These are phyloP conservation scores for Flueggea neowawraea DNA, from an alignment of 441 rosid species.

Conservation along the genomic window DNA sequence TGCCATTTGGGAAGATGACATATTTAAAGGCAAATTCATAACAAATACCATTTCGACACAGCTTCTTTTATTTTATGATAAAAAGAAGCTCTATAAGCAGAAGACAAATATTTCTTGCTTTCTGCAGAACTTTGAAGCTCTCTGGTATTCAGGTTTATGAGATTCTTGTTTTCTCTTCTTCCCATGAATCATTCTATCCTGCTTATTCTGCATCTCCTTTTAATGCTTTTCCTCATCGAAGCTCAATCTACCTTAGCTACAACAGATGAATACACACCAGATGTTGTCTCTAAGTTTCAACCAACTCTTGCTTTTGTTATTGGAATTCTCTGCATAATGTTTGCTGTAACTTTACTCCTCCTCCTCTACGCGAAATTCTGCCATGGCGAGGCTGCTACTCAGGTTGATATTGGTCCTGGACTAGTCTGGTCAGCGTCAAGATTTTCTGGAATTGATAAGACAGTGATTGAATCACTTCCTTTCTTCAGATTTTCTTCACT, in stretches of 20 bases:
- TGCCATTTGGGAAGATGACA: conserved; percentile 4
- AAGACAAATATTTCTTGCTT: conserved; percentile 1
- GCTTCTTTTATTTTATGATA: neutral
- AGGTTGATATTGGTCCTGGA: conserved; percentile 14
- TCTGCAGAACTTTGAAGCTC: conserved; percentile 2
- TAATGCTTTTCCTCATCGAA: conserved; percentile 21
- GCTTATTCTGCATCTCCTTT: conserved; percentile 2
- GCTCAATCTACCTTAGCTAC: conserved; percentile 28
- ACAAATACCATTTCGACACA: neutral
- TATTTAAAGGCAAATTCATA: neutral
- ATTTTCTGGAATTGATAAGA: conserved; percentile 64
- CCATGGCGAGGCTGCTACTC: conserved; percentile 28
- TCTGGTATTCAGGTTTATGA: too few species aligned
- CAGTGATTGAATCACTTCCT: conserved; percentile 75
- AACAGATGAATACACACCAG: conserved; percentile 20
- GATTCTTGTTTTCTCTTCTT: neutral
- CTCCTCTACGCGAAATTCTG: conserved; percentile 69
- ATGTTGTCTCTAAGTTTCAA: conserved; percentile 38
- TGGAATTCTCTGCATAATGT: conserved; percentile 64
- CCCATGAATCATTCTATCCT: conserved; percentile 34
- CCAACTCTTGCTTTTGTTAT: conserved; percentile 80
- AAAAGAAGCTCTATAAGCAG: neutral
- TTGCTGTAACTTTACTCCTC: conserved; percentile 48
- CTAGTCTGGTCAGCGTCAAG: conserved; percentile 37
- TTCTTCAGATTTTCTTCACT: conserved; percentile 55